A percentile compares a stretch with the other conserved stretches of the same genome.
Conservation (phyloP, 129 eudicot species). For the Helichrysum umbraculigerum region DNA sequence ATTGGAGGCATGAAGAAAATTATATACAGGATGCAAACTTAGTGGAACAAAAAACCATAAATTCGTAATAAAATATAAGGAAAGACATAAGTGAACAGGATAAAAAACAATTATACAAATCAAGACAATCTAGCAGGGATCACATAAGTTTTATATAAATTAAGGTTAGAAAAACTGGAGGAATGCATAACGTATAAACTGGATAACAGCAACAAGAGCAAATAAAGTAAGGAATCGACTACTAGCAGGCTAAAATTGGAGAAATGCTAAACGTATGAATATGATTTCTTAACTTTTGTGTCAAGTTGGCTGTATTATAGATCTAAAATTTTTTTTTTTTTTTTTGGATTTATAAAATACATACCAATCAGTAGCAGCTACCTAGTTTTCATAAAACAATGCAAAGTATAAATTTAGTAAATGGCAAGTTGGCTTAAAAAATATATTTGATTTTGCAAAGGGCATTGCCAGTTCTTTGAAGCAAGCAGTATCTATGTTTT, state of each 20-base stretch:
- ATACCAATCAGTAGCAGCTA: not conserved
- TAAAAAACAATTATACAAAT: not conserved
- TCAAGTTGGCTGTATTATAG: not conserved
- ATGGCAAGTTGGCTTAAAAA: conserved; percentile 9
- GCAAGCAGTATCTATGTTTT: not conserved
- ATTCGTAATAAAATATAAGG: too few relatives aligned
- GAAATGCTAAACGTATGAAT: not conserved
- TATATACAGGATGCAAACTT: not conserved
- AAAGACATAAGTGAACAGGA: not conserved
- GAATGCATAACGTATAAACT: not conserved
- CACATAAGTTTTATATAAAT: not conserved
- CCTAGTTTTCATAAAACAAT: too few relatives aligned
- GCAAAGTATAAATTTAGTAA: not conserved
- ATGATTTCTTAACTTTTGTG: not conserved
- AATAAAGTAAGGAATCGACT: not conserved
- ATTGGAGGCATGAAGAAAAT: not conserved
- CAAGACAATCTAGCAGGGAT: not conserved
- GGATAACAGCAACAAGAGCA: not conserved
- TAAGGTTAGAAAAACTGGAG: not conserved
- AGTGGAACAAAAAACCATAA: too few relatives aligned
- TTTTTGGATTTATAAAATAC: not conserved
- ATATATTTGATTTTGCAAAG: not conserved
- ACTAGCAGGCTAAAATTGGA: not conserved
- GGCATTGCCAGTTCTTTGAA: not conserved
- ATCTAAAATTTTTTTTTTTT: not conserved